A percentile compares a stretch with the other conserved stretches of the same genome.
Conservation (phyloP, 23 red algal genomes). For the Gracilaria domingensis region DNA sequence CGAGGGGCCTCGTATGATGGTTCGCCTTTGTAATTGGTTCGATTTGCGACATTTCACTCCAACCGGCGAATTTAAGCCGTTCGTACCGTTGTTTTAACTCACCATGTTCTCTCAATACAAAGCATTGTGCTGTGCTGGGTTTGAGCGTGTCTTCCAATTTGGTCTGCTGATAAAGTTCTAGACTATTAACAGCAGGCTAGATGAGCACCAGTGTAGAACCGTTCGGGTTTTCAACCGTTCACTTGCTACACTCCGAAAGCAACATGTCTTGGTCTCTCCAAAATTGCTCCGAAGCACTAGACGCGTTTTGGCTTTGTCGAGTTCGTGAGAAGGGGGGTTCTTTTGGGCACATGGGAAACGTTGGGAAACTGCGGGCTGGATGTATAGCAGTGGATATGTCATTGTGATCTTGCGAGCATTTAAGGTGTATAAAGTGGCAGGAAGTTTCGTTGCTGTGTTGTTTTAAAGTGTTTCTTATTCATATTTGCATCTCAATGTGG, state of each 20-base stretch:
- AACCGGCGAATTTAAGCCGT: not conserved
- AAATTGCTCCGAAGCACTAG: not conserved
- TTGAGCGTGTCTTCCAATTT: not conserved
- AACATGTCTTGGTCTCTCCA: not conserved
- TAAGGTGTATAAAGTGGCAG: conserved; percentile 18
- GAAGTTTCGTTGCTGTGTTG: not conserved
- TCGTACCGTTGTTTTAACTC: not conserved
- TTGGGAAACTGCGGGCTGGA: not conserved
- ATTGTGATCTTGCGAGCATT: not conserved
- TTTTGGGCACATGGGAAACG: not conserved
- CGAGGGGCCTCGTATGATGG: not conserved
- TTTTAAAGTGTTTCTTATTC: not conserved
- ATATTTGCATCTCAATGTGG: not conserved
- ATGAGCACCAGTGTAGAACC: not conserved
- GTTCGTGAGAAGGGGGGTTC: not conserved
- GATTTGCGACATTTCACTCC: not conserved
- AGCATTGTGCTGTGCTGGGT: not conserved
- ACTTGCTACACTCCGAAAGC: not conserved
- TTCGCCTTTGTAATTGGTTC: not conserved
- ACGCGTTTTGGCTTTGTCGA: not conserved
- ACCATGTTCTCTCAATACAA: not conserved
- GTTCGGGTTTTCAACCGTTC: not conserved
- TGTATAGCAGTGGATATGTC: not conserved
- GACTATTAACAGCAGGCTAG: not conserved
- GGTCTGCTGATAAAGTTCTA: not conserved